phyloP scores from a whole-genome alignment of 108 stramenopile genomes.

The Cyclotella atomus region DNA sequence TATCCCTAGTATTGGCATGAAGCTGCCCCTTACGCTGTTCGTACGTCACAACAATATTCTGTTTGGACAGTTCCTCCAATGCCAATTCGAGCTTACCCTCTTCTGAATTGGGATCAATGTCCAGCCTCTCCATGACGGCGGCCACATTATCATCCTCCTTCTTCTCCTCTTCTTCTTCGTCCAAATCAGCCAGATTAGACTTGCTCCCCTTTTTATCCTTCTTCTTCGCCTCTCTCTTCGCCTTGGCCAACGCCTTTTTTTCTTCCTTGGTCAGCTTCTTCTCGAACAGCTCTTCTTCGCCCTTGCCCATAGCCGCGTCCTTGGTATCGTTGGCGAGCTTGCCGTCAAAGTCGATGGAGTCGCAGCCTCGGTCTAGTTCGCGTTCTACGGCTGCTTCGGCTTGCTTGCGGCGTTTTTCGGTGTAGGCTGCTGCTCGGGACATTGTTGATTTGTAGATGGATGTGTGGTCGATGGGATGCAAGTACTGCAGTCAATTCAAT shows the following conservation, averaged over 20 bases:
- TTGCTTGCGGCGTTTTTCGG: slow-evolving; percentile 70
- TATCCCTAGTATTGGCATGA: slow-evolving; percentile 93
- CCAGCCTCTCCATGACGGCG: slow-evolving; percentile 19
- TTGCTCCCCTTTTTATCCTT: slow-evolving; percentile 67
- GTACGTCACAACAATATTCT: slow-evolving; percentile 87
- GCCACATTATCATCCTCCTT: slow-evolving; percentile 46
- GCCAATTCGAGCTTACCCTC: slow-evolving; percentile 70
- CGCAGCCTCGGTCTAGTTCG: slow-evolving; percentile 76
- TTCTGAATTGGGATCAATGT: slow-evolving; percentile 48
- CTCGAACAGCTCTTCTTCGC: slow-evolving; percentile 90
- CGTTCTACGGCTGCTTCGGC: slow-evolving; percentile 68
- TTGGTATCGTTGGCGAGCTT: slow-evolving; percentile 58
- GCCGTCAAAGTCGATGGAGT: slow-evolving; percentile 64
- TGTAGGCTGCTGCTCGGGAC: slow-evolving; percentile 12
- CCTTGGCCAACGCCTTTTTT: slow-evolving; percentile 90
- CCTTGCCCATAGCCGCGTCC: slow-evolving; percentile 91
- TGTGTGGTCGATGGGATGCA: no score
- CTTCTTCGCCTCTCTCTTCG: slow-evolving; percentile 88
- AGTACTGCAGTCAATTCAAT: no score
- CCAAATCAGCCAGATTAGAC: slow-evolving; percentile 20
- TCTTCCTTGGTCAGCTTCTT: slow-evolving; percentile 93
- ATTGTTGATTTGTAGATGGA: no score
- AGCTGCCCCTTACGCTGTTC: slow-evolving; percentile 71
- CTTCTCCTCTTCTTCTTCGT: slow-evolving; percentile 58
- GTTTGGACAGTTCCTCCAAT: slow-evolving; percentile 73